A percentile compares a stretch with the other conserved stretches of the same genome.
These are phyloP conservation scores for Seminavis robusta DNA, from an alignment of 108 stramenopile genomes.

Conservation along the genomic window DNA sequence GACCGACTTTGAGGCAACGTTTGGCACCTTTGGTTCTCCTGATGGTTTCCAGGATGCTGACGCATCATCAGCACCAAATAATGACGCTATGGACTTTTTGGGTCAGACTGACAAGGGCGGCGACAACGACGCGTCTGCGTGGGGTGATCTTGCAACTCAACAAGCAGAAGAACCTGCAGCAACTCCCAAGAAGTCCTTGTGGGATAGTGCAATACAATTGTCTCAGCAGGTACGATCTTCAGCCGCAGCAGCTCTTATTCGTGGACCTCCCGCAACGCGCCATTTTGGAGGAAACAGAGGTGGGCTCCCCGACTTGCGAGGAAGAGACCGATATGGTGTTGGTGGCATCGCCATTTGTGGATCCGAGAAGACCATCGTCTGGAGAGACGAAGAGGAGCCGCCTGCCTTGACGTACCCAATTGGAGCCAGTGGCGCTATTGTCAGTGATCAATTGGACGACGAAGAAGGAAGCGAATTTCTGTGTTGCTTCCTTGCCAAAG, in stretches of 20 bases:
- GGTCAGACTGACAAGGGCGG: too few species aligned
- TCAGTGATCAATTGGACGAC: constrained; percentile 77
- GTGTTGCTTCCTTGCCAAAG: constrained; percentile 87
- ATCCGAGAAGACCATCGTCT: constrained; percentile 86
- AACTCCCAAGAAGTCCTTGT: constrained; percentile 13
- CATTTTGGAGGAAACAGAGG: constrained; percentile 90
- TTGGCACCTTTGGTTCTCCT: too few species aligned
- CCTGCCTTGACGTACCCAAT: constrained; percentile 81
- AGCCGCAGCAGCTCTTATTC: constrained; percentile 75
- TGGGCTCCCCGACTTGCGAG: constrained; percentile 49
- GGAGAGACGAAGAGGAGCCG: constrained; percentile 61
- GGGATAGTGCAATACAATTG: constrained; percentile 51
- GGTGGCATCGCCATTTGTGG: constrained; percentile 83
- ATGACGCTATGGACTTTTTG: too few species aligned
- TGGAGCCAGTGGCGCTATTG: constrained; percentile 85
- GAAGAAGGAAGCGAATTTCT: constrained; percentile 78
- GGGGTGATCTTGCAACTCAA: background rate
- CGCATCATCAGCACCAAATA: too few species aligned
- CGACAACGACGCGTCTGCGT: too few species aligned
- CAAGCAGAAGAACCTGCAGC: background rate
- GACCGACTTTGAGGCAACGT: too few species aligned
- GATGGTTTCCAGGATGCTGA: too few species aligned
- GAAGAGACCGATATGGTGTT: constrained; percentile 58
- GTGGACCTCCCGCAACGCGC: constrained; percentile 83
- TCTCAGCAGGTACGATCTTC: constrained; percentile 72